Conservation (phyloP, 2,329 filamentous ascomycete genomes). For the Sarocladium strictum region DNA sequence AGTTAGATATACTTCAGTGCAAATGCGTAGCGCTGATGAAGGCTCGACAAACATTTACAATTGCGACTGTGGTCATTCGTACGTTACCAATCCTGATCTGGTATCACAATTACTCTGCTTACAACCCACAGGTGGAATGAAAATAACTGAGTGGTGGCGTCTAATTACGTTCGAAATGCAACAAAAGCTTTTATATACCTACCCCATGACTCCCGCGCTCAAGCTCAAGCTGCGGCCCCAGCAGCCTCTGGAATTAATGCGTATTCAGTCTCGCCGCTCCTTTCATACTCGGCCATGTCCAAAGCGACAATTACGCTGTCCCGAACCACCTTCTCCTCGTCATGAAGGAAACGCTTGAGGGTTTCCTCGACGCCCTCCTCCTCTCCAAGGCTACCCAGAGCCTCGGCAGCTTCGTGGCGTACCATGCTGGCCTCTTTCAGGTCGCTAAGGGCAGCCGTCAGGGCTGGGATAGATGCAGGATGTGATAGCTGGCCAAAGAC, state of each 20-base stretch:
- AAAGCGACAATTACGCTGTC: constrained; percentile 93
- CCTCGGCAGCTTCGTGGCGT: constrained; percentile 93
- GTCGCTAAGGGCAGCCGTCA: constrained; percentile 73
- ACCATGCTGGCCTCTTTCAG: constrained; percentile 89
- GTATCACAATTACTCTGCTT: constrained; percentile 1
- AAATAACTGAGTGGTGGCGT: constrained; percentile 46
- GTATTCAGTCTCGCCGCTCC: constrained; percentile 82
- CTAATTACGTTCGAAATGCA: background rate
- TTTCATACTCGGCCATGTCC: constrained; percentile 97
- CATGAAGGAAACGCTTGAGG: constrained; percentile 76
- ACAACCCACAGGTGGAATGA: constrained; percentile 41
- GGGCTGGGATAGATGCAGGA: constrained; percentile 89
- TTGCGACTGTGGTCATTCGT: constrained; percentile 84
- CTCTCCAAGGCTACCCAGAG: constrained; percentile 86
- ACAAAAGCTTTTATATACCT: constrained; percentile 13
- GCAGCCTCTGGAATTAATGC: constrained; percentile 71
- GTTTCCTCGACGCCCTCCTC: constrained; percentile 89
- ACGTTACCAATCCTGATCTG: constrained; percentile 27
- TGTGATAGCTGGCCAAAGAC: constrained; percentile 96
- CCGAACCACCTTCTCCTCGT: constrained; percentile 86
- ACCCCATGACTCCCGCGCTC: constrained; percentile 13
- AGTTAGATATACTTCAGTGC: constrained; percentile 78
- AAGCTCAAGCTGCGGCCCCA: constrained; percentile 32
- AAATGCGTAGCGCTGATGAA: constrained; percentile 90
- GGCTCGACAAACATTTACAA: constrained; percentile 87